Base-by-base conservation (phyloP, 805 yeast species). In the Torulaspora maleeae region DNA sequence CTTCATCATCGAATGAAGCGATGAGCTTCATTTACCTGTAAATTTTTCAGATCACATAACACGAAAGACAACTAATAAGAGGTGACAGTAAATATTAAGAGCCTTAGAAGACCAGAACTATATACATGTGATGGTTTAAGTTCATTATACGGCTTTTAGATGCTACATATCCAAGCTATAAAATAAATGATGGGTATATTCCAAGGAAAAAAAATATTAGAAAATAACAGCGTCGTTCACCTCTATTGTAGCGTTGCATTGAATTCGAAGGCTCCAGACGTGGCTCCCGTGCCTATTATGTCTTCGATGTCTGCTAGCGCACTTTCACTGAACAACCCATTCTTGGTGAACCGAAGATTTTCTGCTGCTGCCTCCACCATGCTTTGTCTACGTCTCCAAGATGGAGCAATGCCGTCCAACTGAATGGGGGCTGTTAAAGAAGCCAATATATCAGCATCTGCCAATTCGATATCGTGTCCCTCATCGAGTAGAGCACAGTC, bases 261-360 rank as follows among this genome's bases (percentile, higher is more conserved):
- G 29, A 59, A 53, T 9, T 59, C 61, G 32, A 58, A 55, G 5
- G 56, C 49, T 20, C 45, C 48, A 1, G 56, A 42, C 6, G 56
- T 33, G 12, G 37, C 38, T 11, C 49, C 54, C 7, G 44, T 38
- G 15, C 57, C 60, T 13, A 66, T 52, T 38, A 63, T 70, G 44
- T 84, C 86, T 58, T 86, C 93, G 33, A 86, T 86, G 56, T 82
- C 86, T 8, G 80, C 80, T 56, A 86, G 63, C 2, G 87, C 81
- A 48, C 78, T 78, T 61, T 85, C 93, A 59, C 84, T 82, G 61
- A 85, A 85, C 45, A 86, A 66, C 4, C 95, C 95, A 50, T 79
- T 78, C 56, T 78, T 83, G 0, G 95, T 86, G 15, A 83, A 80
- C 51, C 91, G 70, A 54, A 80, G 69, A 9, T 90, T 90, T 60